Conservation (phyloP, 1,284 basidiomycete genomes). For the Heimioporus punctisporus region DNA sequence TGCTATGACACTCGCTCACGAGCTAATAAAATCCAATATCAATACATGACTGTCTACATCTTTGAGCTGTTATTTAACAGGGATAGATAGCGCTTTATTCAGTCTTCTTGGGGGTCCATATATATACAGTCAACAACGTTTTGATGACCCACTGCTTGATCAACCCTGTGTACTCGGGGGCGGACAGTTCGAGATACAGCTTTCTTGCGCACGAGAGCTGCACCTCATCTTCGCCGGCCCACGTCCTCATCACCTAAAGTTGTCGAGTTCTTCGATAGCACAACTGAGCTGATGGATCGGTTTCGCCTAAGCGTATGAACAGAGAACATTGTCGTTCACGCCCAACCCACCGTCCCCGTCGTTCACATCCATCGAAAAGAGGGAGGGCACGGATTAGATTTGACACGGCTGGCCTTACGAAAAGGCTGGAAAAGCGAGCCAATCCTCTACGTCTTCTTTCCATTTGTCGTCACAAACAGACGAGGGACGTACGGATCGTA, state of each 20-base stretch:
- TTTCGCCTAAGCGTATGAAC: slow-evolving; percentile 79
- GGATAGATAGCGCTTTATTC: not conserved
- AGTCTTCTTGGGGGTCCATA: slow-evolving; percentile 10
- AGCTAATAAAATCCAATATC: too few relatives aligned
- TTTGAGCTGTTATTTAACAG: not conserved
- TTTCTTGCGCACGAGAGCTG: slow-evolving; percentile 12
- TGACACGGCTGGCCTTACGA: not conserved
- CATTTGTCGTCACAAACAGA: slow-evolving; percentile 68
- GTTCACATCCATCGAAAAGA: slow-evolving; percentile 11
- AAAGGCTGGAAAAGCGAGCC: slow-evolving; percentile 66
- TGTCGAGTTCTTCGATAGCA: slow-evolving; percentile 64
- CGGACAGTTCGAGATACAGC: slow-evolving; percentile 79
- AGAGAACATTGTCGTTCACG: slow-evolving; percentile 67
- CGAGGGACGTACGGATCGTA: slow-evolving; percentile 91
- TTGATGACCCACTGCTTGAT: slow-evolving; percentile 78
- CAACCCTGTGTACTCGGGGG: slow-evolving; percentile 64
- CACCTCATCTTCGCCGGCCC: too few relatives aligned
- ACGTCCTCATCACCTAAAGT: too few relatives aligned
- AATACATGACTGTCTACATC: too few relatives aligned
- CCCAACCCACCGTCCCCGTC: slow-evolving; percentile 20
- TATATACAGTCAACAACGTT: slow-evolving; percentile 76
- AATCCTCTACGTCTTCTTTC: slow-evolving; percentile 52
- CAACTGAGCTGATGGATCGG: slow-evolving; percentile 80
- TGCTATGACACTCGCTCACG: too few relatives aligned
- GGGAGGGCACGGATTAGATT: slow-evolving; percentile 31